Base-by-base conservation (phyloP, 2,329 filamentous ascomycete genomes). In the Botryotinia convoluta region DNA sequence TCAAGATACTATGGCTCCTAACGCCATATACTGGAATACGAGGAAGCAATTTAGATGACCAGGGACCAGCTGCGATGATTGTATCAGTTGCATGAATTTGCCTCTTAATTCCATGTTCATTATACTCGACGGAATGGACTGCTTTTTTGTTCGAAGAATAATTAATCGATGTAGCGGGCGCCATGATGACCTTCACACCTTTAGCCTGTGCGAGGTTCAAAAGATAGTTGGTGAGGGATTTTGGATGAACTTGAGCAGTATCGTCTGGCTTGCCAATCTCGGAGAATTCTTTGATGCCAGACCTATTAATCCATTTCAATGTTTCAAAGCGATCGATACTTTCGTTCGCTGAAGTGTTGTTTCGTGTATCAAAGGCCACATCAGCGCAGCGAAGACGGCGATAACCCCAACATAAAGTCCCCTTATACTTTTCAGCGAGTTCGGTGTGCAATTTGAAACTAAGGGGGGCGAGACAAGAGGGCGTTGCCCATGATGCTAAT, bases 401-500 rank as follows among this genome's bases (percentile, higher is more conserved):
- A 79, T 98, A 98, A 0, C 94, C 95, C 95, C 95, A 98, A 81
- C 86, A 85, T 72, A 91, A 85, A 48, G 87, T 87, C 6, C 95
- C 95, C 74, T 87, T 87, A 80, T 97, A 92, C 81, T 96, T 91
- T 12, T 90, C 87, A 35, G 95, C 92, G 39, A 98, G 86, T 78
- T 97, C 89, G 51, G 88, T 87, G 80, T 98, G 95, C 26, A 98
- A 85, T 60, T 87, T 87, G 83, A 93, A 98, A 74, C 93, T 97
- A 62, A 98, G 85, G 2, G 92, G 92, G 1, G 97, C 94, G 59
- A 98, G 88, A 79, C 89, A 92, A 74, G 85, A 86, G 0, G 95
- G 95, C 80, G 97, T 97, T 0, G 95, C 95, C 94, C 95, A 97
- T 32, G 94, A 85, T 4, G 91, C 95, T 42, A 98, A 86, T 12